A percentile compares a stretch with the other conserved stretches of the same genome.
phyloP scores from a whole-genome alignment of 2,329 filamentous ascomycete species.

The Ophiostoma populinum region DNA sequence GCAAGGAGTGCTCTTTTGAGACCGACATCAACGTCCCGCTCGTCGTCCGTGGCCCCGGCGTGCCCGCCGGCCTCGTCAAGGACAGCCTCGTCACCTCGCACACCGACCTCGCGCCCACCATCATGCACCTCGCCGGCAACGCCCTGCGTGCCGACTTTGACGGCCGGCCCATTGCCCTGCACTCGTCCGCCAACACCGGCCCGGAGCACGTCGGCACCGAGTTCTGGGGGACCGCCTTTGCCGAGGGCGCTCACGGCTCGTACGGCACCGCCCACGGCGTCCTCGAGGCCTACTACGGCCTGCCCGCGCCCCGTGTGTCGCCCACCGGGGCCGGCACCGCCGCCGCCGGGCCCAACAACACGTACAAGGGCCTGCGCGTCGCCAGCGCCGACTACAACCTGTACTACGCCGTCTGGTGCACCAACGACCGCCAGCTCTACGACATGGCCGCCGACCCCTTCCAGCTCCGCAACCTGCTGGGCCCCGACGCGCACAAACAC shows the following conservation, averaged over 20 bases:
- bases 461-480: conserved; percentile 28
- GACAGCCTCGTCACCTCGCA: conserved; percentile 35
- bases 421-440: conserved; percentile 47
- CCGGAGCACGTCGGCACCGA: conserved; percentile 40
- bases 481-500: no score
- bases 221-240: conserved; percentile 30
- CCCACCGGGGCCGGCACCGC: no score
- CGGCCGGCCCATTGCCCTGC: conserved; percentile 28
- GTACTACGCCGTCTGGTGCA: conserved; percentile 53
- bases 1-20: conserved; percentile 38
- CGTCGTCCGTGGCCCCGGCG: conserved; percentile 19
- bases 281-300: background rate
- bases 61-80: conserved; percentile 21
- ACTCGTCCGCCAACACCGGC: conserved; percentile 12
- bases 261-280: conserved; percentile 8
- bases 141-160: conserved; percentile 32
- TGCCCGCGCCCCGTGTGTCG: no score
- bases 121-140: conserved; percentile 26
- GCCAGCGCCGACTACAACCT: conserved; percentile 36
- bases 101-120: conserved; percentile 43
- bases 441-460: conserved; percentile 28
- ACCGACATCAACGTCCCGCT: conserved; percentile 30
- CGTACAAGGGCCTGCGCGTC: conserved; percentile 41
- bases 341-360: conserved; percentile 35
- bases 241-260: conserved; percentile 17